Evolutionary conservation across 2,329 filamentous ascomycete genomes (phyloP), one percentile per base, ranked within the genome.

Genomic region (Aaosphaeria pasadenensis): DNA sequence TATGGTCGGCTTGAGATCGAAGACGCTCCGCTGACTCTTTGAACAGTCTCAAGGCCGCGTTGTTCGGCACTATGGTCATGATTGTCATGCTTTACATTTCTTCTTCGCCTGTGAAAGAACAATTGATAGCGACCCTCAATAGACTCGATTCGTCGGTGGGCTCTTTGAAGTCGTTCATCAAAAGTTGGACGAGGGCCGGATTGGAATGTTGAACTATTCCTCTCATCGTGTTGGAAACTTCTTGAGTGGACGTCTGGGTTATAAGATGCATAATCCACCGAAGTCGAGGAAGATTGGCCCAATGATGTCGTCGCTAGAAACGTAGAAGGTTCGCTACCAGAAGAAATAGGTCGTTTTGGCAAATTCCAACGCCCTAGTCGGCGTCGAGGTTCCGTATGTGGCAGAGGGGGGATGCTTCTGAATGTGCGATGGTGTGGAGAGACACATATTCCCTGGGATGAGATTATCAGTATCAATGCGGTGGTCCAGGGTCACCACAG

Each of bases 1-100:
- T 63, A 69, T n/a, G 58, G 51, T 29, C 55, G 49, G 46, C 63
- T 67, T n/a, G 51, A 50, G 33, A 42, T 55, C 30, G 65, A 51
- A 31, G 53, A 67, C 48, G 56, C 50, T 39, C 57, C 61, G 45
- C 63, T 58, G 7, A 53, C 24, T 42, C 47, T 46, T 35, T 47
- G 43, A 30, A 48, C 48, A 5, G 32, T n/a, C 35, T 38, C 42
- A 5, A n/a, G 43, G 24, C 38, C 38, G 38, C 40, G 6, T 31
- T 32, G 39, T 13, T 11, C 29, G 35, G 39, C 11, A 44, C 11
- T 40, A 35, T 30, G 30, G 17, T 24, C 17, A 24, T 24, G 17
- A 24, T 24, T 24, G 17, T 24, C 17, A 24, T 24, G 17, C 17
- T 24, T 24, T 24, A 24, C 17, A 24, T 24, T 28, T 6, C 17